Base-by-base conservation (phyloP, 2,329 filamentous ascomycete species). In the Coniosporium tulheliwenetii region DNA sequence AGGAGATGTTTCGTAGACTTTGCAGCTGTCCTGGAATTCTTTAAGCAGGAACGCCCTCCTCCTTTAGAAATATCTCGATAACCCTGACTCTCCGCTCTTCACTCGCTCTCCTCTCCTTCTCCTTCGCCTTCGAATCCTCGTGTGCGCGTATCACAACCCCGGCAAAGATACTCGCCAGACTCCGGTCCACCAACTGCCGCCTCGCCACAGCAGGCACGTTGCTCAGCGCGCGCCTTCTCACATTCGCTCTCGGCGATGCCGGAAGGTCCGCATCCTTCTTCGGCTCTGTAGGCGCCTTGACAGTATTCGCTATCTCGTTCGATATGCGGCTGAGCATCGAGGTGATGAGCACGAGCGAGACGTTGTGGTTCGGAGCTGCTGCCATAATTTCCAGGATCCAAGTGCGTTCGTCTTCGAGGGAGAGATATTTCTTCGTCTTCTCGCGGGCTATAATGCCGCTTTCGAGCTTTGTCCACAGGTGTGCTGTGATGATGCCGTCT, bases 311-410 rank as follows among this genome's bases (percentile, higher is more conserved):
- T 5, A 78, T 58, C 50, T 80, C 75, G 30, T 65, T 64, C 26
- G 69, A 61, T 32, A 81, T 67, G 9, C 70, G 67, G 15, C 69
- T 68, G 9, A 95, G 68, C 60, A 86, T 87, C 8, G 83, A 78
- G 0, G 81, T 85, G 12, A 95, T 64, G 47, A 95, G 86, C 2
- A 93, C 82, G 52, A 95, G 93, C 0, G 82, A 81, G 41, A 94
- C 87, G 54, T 85, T 91, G 60, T 93, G 81, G 39, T 80, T 79
- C 0, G 85, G 82, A 0, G 75, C 71, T 2, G 72, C 66, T 0
- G 80, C 73, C 2, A 95, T 69, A 2, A 80, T 71, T 48, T 95
- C 87, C 5, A 94, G 73, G 1, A 91, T 62, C 55, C 65, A 67
- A 33, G 68, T 67, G 45, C 74, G 70, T 36, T 71, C 65, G 37